Percentiles rank a stretch among this genome's conserved stretches.
Evolutionary conservation across 768 basidiomycete species (phyloP).

Genomic region (Coprinopsis sp.): DNA sequence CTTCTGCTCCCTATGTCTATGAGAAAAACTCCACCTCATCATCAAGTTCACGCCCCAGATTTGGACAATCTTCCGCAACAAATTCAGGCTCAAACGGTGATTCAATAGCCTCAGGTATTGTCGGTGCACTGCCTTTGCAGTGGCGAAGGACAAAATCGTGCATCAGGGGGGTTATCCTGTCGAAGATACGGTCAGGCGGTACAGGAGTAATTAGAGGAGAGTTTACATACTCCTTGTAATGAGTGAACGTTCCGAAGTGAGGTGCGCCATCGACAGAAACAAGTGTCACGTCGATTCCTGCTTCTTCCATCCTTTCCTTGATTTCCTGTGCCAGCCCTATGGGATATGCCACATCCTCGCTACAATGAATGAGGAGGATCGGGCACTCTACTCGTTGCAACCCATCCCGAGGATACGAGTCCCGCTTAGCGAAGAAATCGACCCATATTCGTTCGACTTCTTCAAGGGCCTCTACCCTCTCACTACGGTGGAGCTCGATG

Average conservation of each 20-base stretch:
- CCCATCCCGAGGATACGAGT: background rate
- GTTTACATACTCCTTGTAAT: slow-evolving; percentile 24
- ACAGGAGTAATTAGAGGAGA: background rate
- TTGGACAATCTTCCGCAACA: slow-evolving; percentile 19
- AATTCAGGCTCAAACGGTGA: slow-evolving; percentile 29
- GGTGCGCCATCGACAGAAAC: slow-evolving; percentile 25
- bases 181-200: background rate
- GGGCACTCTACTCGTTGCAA: slow-evolving; percentile 20
- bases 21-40: no score
- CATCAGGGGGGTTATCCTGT: slow-evolving; percentile 26
- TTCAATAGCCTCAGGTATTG: slow-evolving; percentile 16
- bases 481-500: slow-evolving; percentile 12
- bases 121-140: slow-evolving; percentile 18
- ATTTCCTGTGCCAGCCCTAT: slow-evolving; percentile 20
- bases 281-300: slow-evolving; percentile 25
- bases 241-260: slow-evolving; percentile 33
- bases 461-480: slow-evolving; percentile 16
- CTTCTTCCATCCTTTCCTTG: slow-evolving; percentile 16
- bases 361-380: slow-evolving; percentile 26
- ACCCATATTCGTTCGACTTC: slow-evolving; percentile 17
- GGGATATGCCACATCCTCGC: slow-evolving; percentile 27
- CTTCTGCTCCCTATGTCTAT: no score
- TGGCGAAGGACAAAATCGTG: slow-evolving; percentile 26
- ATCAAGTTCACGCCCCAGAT: slow-evolving; percentile 9
- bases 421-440: background rate